A percentile compares a stretch with the other conserved stretches of the same genome.
These are phyloP conservation scores for Phycomyces blakesleeanus DNA, from an alignment of 192 early-diverging fungal genomes.

Conservation along the genomic window DNA sequence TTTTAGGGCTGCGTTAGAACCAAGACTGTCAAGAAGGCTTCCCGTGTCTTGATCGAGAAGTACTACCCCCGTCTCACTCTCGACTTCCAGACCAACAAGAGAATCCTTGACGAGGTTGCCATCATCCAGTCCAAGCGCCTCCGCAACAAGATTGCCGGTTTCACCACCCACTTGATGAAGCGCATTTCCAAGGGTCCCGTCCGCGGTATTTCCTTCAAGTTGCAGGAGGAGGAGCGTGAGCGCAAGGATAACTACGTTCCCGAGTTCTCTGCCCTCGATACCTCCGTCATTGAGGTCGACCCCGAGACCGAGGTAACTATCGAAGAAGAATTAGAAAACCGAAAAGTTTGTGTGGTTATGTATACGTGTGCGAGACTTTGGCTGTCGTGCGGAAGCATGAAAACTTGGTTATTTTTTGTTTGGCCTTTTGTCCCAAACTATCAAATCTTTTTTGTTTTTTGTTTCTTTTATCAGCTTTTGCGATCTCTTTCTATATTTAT, in stretches of 20 bases:
- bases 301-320: slow-evolving; percentile 78
- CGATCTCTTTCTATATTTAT: background rate
- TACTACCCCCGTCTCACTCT: slow-evolving; percentile 99
- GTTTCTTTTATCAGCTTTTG: slow-evolving; percentile 3
- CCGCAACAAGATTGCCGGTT: slow-evolving; percentile 99
- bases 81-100: slow-evolving; percentile 99
- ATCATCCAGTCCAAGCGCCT: slow-evolving; percentile 98
- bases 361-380: background rate
- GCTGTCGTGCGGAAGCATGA: background rate
- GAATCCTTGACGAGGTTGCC: slow-evolving; percentile 94
- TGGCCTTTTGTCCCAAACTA: too few species aligned
- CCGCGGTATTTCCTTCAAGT: slow-evolving; percentile 99
- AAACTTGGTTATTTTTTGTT: background rate
- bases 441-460: background rate
- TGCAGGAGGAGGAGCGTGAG: slow-evolving; percentile 99
- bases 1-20: slow-evolving; percentile 92
- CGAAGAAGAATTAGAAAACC: too few species aligned
- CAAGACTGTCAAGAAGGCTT: slow-evolving; percentile 99
- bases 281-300: slow-evolving; percentile 90
- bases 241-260: slow-evolving; percentile 99
- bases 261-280: slow-evolving; percentile 94
- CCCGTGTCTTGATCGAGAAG: slow-evolving; percentile 99
- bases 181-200: slow-evolving; percentile 98
- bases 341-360: background rate
- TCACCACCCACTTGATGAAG: slow-evolving; percentile 99